phyloP scores from a whole-genome alignment of 2,329 filamentous ascomycete species.

The Aspergillus latus region DNA sequence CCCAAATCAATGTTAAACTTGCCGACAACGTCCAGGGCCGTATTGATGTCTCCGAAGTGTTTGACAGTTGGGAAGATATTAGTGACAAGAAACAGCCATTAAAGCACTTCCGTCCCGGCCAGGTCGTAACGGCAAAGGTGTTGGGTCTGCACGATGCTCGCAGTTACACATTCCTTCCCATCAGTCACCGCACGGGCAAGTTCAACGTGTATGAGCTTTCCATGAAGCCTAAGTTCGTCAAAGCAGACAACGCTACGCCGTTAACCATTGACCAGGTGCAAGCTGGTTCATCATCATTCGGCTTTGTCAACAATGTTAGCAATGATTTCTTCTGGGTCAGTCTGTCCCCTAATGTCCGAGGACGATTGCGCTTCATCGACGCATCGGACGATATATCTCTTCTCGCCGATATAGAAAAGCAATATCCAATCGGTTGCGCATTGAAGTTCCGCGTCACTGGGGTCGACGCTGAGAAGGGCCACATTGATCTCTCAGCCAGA shows the following conservation, averaged over 20 bases:
- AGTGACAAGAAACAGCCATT: constrained; percentile 77
- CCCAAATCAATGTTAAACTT: constrained; percentile 87
- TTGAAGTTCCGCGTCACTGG: constrained; percentile 75
- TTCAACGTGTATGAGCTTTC: constrained; percentile 82
- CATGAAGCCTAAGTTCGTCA: constrained; percentile 64
- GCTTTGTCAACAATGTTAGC: constrained; percentile 86
- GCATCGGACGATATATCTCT: constrained; percentile 82
- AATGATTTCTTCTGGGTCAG: constrained; percentile 86
- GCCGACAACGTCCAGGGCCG: constrained; percentile 89
- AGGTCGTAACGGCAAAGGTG: constrained; percentile 71
- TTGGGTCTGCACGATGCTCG: constrained; percentile 86
- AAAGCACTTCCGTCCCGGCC: constrained; percentile 68
- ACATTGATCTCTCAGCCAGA: constrained; percentile 79
- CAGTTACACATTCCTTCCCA: constrained; percentile 86
- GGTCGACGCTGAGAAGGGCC: constrained; percentile 70
- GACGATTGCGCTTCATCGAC: constrained; percentile 78
- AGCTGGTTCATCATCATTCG: constrained; percentile 69
- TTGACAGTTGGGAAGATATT: constrained; percentile 85
- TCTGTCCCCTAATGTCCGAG: constrained; percentile 81
- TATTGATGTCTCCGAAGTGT: constrained; percentile 86
- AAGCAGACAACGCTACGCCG: constrained; percentile 57
- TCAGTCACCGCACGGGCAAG: constrained; percentile 79
- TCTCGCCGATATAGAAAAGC: constrained; percentile 70
- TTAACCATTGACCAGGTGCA: constrained; percentile 72
- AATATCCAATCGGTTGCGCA: constrained; percentile 89